Conservation (phyloP, 192 early-diverging fungal species). For the Coemansia sp. region DNA sequence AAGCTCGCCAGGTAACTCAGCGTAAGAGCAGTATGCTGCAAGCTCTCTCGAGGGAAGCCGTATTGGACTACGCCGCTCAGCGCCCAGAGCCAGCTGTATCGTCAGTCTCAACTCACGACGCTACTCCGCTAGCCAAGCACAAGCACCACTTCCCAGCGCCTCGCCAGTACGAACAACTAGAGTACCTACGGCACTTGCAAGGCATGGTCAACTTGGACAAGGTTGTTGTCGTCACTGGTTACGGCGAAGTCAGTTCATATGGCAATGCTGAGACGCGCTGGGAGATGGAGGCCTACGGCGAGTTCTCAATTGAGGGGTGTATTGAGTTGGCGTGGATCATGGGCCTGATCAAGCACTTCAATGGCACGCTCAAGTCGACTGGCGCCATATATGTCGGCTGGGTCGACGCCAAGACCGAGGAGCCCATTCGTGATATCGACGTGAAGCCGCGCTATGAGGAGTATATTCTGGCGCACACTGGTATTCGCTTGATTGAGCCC, state of each 20-base stretch:
- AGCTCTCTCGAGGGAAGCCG: background rate
- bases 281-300: conserved; percentile 91
- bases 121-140: conserved; percentile 80
- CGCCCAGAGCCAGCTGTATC: background rate
- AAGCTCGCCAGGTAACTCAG: conserved; percentile 1
- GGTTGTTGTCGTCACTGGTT: conserved; percentile 88
- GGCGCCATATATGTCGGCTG: conserved; percentile 63
- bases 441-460: conserved; percentile 89
- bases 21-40: background rate
- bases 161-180: conserved; percentile 64
- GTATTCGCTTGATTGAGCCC: conserved; percentile 70
- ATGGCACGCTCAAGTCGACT: conserved; percentile 34
- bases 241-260: conserved; percentile 89
- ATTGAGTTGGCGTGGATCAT: conserved; percentile 98
- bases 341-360: conserved; percentile 89
- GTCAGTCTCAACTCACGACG: background rate
- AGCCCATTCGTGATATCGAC: conserved; percentile 83
- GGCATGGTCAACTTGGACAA: conserved; percentile 90
- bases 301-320: conserved; percentile 58
- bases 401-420: conserved; percentile 81
- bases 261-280: conserved; percentile 91
- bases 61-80: background rate
- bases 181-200: conserved; percentile 64
- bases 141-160: conserved; percentile 84
- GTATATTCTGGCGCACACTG: conserved; percentile 81